These are phyloP conservation scores for Xylariales sp. DNA, from an alignment of 2,329 filamentous ascomycete species.

Conservation along the genomic window DNA sequence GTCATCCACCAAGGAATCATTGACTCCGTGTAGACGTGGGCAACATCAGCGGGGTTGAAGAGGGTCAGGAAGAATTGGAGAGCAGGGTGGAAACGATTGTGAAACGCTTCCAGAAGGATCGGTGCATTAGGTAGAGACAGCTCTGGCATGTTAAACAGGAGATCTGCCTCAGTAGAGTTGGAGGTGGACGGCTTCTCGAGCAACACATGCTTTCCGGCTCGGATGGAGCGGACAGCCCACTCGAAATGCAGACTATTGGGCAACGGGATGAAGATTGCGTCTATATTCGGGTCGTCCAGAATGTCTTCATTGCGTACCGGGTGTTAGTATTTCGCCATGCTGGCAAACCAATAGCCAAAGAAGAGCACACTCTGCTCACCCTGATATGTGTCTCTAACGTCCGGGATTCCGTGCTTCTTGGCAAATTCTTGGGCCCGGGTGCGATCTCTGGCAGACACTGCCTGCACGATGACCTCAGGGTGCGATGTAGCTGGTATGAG, in stretches of 20 bases:
- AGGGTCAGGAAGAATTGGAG: conserved; percentile 26
- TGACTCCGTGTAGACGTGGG: conserved; percentile 17
- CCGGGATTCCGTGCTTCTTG: conserved; percentile 44
- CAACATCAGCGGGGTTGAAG: conserved; percentile 17
- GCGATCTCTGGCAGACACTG: conserved; percentile 46
- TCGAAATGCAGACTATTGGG: conserved; percentile 26
- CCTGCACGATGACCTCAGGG: conserved; percentile 46
- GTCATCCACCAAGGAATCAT: conserved; percentile 14
- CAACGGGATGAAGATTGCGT: conserved; percentile 37
- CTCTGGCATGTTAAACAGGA: conserved; percentile 27
- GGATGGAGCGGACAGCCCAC: conserved; percentile 34
- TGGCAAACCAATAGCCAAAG: conserved; percentile 24
- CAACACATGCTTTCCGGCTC: conserved; percentile 40
- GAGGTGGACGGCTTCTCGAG: conserved; percentile 38
- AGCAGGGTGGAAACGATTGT: conserved; percentile 34
- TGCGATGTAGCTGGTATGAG: conserved; percentile 48
- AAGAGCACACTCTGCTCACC: not conserved
- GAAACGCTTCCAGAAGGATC: conserved; percentile 38
- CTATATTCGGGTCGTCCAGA: conserved; percentile 28
- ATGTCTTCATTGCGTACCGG: conserved; percentile 1
- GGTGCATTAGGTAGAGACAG: conserved; percentile 23
- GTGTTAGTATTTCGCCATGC: too few species aligned
- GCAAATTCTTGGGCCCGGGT: conserved; percentile 43
- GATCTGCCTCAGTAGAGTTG: conserved; percentile 30
- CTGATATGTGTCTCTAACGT: conserved; percentile 1